A percentile compares a stretch with the other conserved stretches of the same genome.
These are phyloP conservation scores for Trichoderma pleuroti DNA, from an alignment of 2,329 filamentous ascomycete species.

Conservation along the genomic window DNA sequence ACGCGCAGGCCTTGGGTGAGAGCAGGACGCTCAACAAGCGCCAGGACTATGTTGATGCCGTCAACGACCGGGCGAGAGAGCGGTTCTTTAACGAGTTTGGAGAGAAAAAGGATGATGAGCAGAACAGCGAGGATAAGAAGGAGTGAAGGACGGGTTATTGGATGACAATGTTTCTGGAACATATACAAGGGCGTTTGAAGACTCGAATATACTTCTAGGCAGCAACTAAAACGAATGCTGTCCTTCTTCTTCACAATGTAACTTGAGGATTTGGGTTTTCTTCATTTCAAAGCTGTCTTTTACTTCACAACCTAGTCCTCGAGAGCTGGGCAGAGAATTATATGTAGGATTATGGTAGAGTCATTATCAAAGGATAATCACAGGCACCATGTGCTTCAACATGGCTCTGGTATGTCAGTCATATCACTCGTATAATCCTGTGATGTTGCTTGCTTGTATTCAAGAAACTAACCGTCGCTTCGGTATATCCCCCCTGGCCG, in stretches of 20 bases:
- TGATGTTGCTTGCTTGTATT: background rate
- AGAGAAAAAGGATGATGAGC: constrained; percentile 38
- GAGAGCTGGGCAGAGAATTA: background rate
- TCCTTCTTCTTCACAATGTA: background rate
- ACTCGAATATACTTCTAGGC: background rate
- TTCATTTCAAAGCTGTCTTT: background rate
- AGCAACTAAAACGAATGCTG: background rate
- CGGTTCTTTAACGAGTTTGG: constrained; percentile 41
- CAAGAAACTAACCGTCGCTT: background rate
- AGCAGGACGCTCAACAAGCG: constrained; percentile 59
- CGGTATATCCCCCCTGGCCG: background rate
- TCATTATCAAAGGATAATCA: background rate
- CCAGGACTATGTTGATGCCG: constrained; percentile 59
- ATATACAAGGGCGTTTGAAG: background rate
- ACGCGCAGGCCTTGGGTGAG: constrained; percentile 62
- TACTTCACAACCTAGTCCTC: background rate
- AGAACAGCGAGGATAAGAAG: background rate
- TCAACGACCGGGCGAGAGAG: constrained; percentile 64
- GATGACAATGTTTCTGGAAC: background rate
- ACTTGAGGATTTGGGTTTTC: background rate
- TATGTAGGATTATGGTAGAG: background rate
- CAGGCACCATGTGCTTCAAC: background rate
- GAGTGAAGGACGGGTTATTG: background rate
- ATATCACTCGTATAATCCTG: background rate
- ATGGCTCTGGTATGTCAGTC: background rate